Evolutionary conservation across 805 yeast species (phyloP).

Genomic region (Komagataella populi): DNA sequence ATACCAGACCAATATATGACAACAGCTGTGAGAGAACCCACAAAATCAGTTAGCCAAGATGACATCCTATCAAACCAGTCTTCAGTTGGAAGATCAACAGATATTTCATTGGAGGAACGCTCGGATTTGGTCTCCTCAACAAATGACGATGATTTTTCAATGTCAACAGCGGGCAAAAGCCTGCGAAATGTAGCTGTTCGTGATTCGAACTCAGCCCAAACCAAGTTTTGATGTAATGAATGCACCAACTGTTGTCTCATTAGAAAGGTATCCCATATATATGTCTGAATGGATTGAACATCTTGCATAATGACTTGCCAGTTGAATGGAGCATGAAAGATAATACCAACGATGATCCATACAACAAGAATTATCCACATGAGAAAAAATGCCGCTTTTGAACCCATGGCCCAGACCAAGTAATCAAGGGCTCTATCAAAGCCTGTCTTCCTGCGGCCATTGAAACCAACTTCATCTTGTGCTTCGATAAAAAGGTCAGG

Average conservation of each 20-base stretch:
- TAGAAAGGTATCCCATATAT: constrained; percentile 24
- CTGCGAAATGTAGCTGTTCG: neutral
- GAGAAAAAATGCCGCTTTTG: constrained; percentile 9
- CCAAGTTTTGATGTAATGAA: neutral
- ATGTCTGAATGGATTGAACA: constrained; percentile 24
- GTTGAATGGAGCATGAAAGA: constrained; percentile 15
- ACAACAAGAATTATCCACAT: constrained; percentile 15
- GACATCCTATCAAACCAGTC: constrained; percentile 21
- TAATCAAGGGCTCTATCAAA: neutral
- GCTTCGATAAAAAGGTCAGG: neutral
- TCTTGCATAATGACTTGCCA: constrained; percentile 30
- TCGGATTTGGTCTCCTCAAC: constrained; percentile 18
- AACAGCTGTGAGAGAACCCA: constrained; percentile 20
- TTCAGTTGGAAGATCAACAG: constrained; percentile 10
- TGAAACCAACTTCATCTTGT: neutral
- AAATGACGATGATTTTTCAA: constrained; percentile 12
- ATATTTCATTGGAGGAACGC: constrained; percentile 9
- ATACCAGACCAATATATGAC: constrained; percentile 23
- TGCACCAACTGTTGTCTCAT: constrained; percentile 22
- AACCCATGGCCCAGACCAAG: neutral
- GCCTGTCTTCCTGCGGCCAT: neutral
- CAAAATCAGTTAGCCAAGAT: constrained; percentile 9
- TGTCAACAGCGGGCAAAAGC: constrained; percentile 5
- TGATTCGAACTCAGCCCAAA: neutral
- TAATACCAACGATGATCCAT: constrained; percentile 1